phyloP scores from a whole-genome alignment of 23 red algal genomes.

The Gracilaria gracilis region DNA sequence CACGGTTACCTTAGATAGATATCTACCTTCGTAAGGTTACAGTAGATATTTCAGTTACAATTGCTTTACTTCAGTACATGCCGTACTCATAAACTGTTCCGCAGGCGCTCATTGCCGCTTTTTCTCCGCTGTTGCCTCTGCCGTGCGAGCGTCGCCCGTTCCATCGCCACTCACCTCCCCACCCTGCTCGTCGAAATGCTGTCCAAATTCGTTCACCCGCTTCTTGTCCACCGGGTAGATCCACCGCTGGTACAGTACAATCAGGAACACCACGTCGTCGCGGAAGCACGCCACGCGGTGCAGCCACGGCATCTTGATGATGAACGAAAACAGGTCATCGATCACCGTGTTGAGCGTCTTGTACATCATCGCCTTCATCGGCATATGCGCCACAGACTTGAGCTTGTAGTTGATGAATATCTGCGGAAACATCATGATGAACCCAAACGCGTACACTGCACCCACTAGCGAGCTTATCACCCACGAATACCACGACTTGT shows the following conservation, averaged over 20 bases:
- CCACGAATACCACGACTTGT: constrained; percentile 97
- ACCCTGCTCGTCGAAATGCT: constrained; percentile 70
- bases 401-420: constrained; percentile 98
- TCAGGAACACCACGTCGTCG: constrained; percentile 90
- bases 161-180: not conserved
- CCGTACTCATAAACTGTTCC: no score
- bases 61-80: no score
- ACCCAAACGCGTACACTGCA: constrained; percentile 96
- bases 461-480: constrained; percentile 82
- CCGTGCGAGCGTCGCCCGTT: not conserved
- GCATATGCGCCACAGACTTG: constrained; percentile 96
- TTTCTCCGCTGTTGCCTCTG: no score
- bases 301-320: constrained; percentile 97
- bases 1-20: no score
- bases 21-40: no score
- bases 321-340: constrained; percentile 95
- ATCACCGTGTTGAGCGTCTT: constrained; percentile 96
- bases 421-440: constrained; percentile 98
- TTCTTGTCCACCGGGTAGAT: constrained; percentile 91
- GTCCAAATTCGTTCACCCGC: constrained; percentile 97
- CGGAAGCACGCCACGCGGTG: constrained; percentile 96
- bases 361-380: constrained; percentile 95
- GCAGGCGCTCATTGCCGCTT: no score
- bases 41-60: no score
- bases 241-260: constrained; percentile 93